These are phyloP conservation scores for Hibiscus syriacus DNA, from an alignment of 345 rosid genomes.

Conservation along the genomic window DNA sequence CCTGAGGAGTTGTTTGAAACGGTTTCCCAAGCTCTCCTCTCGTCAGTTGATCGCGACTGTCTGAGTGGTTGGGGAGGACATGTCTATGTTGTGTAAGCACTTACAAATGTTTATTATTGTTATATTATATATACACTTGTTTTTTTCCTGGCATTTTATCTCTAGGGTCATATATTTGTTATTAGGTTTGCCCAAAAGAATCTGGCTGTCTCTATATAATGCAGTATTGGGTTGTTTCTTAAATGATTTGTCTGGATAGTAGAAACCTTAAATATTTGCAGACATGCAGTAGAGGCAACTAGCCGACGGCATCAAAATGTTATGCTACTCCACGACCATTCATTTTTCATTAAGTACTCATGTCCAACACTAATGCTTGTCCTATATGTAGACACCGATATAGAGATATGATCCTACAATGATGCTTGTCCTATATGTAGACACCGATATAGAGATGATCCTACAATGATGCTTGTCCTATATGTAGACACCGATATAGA, in stretches of 20 bases:
- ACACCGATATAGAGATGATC: too few species aligned
- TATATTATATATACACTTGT: too few species aligned
- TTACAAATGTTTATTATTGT: background rate
- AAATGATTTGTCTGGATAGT: too few species aligned
- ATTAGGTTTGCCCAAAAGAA: background rate
- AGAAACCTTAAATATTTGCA: too few species aligned
- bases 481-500: too few species aligned
- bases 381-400: background rate
- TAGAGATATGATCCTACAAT: background rate
- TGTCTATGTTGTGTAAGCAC: constrained; percentile 88
- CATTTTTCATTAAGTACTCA: background rate
- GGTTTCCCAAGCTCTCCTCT: constrained; percentile 76
- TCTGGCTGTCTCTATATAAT: background rate
- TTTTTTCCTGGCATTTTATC: background rate
- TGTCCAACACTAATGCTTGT: too few species aligned
- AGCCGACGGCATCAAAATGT: background rate
- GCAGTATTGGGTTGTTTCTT: background rate
- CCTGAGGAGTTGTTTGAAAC: constrained; percentile 84
- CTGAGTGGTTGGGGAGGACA: constrained; percentile 99
- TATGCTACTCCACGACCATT: background rate
- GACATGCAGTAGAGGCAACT: background rate
- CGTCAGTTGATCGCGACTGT: constrained; percentile 95
- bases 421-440: too few species aligned
- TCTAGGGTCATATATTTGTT: background rate
- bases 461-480: too few species aligned